Evolutionary conservation across 2,329 filamentous ascomycete species (phyloP).

Genomic region (Alternaria postmessia): DNA sequence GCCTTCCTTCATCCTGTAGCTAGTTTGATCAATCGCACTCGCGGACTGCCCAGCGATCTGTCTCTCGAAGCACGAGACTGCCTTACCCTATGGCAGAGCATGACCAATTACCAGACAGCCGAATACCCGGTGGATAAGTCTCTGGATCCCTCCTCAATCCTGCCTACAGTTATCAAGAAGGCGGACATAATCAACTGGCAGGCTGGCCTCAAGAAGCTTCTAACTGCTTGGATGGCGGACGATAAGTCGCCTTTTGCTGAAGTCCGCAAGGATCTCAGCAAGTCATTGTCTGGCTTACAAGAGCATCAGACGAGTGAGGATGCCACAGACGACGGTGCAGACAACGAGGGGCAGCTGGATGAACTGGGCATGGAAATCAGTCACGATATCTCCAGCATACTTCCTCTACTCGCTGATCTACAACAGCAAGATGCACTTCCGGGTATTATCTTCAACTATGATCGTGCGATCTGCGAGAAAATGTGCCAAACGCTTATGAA

Average conservation of each 20-base stretch:
- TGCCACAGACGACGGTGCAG: constrained; percentile 11
- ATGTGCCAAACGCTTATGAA: constrained; percentile 62
- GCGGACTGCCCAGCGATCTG: constrained; percentile 72
- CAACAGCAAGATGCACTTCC: constrained; percentile 72
- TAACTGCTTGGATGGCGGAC: constrained; percentile 69
- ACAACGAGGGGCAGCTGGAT: constrained; percentile 28
- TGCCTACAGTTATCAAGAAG: constrained; percentile 68
- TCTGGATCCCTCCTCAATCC: constrained; percentile 59
- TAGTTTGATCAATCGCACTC: constrained; percentile 67
- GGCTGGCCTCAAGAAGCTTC: constrained; percentile 63
- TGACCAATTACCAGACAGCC: constrained; percentile 65
- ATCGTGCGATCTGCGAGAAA: constrained; percentile 70
- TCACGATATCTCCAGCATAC: constrained; percentile 54
- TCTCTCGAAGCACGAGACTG: constrained; percentile 76
- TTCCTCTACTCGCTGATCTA: constrained; percentile 68
- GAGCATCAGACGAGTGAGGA: constrained; percentile 8
- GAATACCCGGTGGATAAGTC: constrained; percentile 60
- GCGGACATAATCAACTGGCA: constrained; percentile 73
- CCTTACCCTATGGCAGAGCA: constrained; percentile 68
- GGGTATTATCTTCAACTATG: constrained; percentile 80
- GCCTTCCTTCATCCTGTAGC: constrained; percentile 72
- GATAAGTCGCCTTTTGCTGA: constrained; percentile 60
- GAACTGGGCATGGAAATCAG: constrained; percentile 32
- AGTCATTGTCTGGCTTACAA: constrained; percentile 19
- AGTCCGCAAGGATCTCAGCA: constrained; percentile 57